phyloP scores from a whole-genome alignment of 805 yeast genomes.

The Ogataea paraovalis region DNA sequence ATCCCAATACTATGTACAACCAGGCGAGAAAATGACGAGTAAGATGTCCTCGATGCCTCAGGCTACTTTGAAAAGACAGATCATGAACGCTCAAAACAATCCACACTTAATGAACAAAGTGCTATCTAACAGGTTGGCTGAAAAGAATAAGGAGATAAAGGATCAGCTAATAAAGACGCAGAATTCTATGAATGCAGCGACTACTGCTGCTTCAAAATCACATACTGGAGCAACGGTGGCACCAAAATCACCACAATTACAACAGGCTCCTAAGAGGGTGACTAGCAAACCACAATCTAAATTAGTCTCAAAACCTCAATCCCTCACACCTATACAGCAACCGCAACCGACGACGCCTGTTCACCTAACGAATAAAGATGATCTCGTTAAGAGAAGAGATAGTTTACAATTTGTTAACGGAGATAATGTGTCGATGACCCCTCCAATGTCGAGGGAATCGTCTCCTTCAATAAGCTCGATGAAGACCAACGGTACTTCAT shows the following conservation, averaged over 20 bases:
- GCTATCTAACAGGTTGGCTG: constrained; percentile 28
- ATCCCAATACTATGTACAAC: constrained; percentile 20
- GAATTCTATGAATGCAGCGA: constrained; percentile 15
- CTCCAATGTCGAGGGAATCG: constrained; percentile 20
- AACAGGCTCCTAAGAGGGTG: background rate
- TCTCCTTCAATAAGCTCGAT: constrained; percentile 21
- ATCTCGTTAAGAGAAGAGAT: constrained; percentile 20
- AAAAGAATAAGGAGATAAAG: constrained; percentile 27
- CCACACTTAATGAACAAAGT: constrained; percentile 33
- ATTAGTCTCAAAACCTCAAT: too few species aligned
- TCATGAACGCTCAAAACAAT: constrained; percentile 29
- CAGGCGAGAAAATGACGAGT: constrained; percentile 25
- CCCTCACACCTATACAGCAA: constrained; percentile 5
- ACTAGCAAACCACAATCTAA: background rate
- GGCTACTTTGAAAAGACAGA: constrained; percentile 28
- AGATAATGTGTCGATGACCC: constrained; percentile 18
- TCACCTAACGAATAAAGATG: constrained; percentile 31
- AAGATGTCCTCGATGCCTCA: constrained; percentile 27
- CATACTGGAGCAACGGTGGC: background rate
- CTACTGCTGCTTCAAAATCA: constrained; percentile 21
- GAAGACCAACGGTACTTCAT: constrained; percentile 15
- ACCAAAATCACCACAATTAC: background rate
- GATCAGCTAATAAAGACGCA: constrained; percentile 18
- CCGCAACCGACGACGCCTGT: constrained; percentile 6
- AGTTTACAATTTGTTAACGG: constrained; percentile 27